A percentile compares a stretch with the other conserved stretches of the same genome.
Evolutionary conservation across 768 basidiomycete genomes (phyloP).

Genomic region (Hydnomerulius pinastri): DNA sequence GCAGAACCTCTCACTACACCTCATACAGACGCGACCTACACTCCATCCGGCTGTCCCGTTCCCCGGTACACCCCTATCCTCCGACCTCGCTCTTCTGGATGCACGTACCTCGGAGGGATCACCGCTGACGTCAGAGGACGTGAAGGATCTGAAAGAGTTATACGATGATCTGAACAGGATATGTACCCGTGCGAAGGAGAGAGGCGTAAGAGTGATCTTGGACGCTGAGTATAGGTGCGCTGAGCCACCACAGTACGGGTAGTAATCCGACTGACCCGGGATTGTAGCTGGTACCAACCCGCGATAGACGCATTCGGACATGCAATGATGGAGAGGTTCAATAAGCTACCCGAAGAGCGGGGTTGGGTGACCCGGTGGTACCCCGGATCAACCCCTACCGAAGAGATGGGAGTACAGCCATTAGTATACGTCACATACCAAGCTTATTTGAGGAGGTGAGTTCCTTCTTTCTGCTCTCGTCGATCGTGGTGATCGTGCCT

Average conservation of each 20-base stretch:
- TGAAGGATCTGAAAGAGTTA: constrained; percentile 60
- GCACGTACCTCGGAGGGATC: constrained; percentile 15
- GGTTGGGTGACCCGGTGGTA: constrained; percentile 2
- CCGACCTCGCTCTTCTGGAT: constrained; percentile 59
- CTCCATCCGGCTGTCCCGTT: constrained; percentile 48
- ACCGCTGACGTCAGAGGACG: constrained; percentile 53
- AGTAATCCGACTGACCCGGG: too few species aligned
- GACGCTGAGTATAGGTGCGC: constrained; percentile 81
- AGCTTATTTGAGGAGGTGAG: constrained; percentile 78
- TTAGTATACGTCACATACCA: constrained; percentile 87
- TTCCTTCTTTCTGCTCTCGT: background rate
- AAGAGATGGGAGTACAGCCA: constrained; percentile 50
- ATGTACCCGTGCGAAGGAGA: constrained; percentile 59
- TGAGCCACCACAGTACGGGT: background rate
- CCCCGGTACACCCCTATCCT: constrained; percentile 64
- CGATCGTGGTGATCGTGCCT: too few species aligned
- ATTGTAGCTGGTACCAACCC: constrained; percentile 62
- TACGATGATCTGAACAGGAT: constrained; percentile 64
- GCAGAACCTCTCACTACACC: constrained; percentile 59
- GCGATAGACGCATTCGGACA: constrained; percentile 82
- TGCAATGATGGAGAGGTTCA: constrained; percentile 77
- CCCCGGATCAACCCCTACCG: background rate
- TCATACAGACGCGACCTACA: constrained; percentile 45
- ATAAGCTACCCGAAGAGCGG: constrained; percentile 40
- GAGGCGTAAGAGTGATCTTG: constrained; percentile 70